Conservation (phyloP, 78 protist species). For the Chrysochromulina parva region DNA sequence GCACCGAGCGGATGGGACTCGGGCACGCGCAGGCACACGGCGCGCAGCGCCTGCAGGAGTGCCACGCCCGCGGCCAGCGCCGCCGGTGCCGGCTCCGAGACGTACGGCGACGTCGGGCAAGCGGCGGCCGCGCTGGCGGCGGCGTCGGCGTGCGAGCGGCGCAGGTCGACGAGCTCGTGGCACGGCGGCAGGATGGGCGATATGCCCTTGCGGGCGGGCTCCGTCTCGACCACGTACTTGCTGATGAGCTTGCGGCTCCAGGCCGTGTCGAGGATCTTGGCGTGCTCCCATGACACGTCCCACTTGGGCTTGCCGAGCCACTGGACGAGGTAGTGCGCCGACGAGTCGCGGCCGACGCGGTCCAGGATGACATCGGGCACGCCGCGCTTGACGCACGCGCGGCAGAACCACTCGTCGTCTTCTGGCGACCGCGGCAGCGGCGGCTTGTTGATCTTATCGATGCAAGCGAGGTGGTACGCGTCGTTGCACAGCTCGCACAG, state of each 20-base stretch:
- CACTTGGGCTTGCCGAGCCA: neutral
- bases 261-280: neutral
- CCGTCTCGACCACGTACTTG: too few relatives aligned
- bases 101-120: too few relatives aligned
- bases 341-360: neutral
- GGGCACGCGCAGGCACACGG: too few relatives aligned
- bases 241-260: neutral
- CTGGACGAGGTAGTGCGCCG: neutral
- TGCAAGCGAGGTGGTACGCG: conserved; percentile 9
- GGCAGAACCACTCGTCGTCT: conserved; percentile 24
- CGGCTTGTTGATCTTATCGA: neutral
- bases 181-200: neutral
- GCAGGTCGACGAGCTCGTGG: conserved; percentile 6
- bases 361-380: neutral
- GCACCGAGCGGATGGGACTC: too few relatives aligned
- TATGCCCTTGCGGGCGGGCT: too few relatives aligned
- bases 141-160: too few relatives aligned
- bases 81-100: too few relatives aligned
- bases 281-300: conserved; percentile 19
- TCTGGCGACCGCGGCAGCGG: conserved; percentile 14
- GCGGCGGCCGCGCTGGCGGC: too few relatives aligned
- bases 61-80: too few relatives aligned
- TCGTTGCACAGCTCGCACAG: conserved; percentile 24
- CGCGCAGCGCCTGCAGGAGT: too few relatives aligned
- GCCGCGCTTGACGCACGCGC: conserved; percentile 1